Conservation (phyloP, 495 filamentous ascomycete genomes). For the Paragyromitra xinjiangensis region DNA sequence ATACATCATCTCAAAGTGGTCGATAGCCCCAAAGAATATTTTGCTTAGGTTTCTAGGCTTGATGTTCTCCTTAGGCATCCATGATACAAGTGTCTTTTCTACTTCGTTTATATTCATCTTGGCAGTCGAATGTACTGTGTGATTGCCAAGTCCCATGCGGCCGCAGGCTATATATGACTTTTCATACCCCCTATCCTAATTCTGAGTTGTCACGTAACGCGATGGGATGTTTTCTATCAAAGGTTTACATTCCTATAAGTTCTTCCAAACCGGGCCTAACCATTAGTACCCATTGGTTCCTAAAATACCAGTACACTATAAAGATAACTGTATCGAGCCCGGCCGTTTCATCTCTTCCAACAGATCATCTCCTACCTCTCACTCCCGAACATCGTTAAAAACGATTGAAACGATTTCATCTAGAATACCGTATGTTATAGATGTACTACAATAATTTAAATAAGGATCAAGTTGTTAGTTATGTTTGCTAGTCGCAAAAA, state of each 20-base stretch:
- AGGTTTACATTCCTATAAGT: background rate
- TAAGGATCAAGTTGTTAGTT: background rate
- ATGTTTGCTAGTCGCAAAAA: background rate
- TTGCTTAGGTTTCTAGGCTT: background rate
- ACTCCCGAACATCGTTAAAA: conserved; percentile 62
- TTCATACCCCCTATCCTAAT: background rate
- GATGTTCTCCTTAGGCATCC: background rate
- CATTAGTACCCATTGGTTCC: background rate
- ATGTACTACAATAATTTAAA: conserved; percentile 64
- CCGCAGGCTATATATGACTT: background rate
- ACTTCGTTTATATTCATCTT: conserved; percentile 13
- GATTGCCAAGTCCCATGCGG: background rate
- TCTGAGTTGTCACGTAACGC: background rate
- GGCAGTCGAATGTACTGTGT: background rate
- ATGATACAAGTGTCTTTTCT: background rate
- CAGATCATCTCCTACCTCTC: background rate
- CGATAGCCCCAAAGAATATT: conserved; percentile 24
- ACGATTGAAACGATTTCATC: conserved; percentile 80
- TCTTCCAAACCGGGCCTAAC: background rate
- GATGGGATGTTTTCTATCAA: background rate
- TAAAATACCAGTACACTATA: conserved; percentile 4
- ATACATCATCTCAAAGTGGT: conserved; percentile 48
- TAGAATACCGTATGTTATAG: conserved; percentile 78
- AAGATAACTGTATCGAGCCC: background rate
- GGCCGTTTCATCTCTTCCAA: background rate